These are phyloP conservation scores for Xylaria venustula DNA, from an alignment of 495 filamentous ascomycete species.

Conservation along the genomic window DNA sequence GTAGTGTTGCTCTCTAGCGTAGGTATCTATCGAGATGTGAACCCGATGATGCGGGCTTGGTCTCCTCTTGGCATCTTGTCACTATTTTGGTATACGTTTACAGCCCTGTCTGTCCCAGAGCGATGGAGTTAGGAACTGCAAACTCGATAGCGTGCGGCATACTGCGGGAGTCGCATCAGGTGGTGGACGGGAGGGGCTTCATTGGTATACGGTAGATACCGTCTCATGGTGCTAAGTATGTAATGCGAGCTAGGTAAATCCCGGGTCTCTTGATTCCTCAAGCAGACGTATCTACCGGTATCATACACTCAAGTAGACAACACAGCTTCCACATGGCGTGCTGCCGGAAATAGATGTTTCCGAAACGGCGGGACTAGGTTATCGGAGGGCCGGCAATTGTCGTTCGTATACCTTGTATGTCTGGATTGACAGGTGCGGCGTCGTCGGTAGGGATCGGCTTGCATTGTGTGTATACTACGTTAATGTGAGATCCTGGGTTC, in stretches of 20 bases:
- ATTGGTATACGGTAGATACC: too few relatives aligned
- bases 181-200: not conserved
- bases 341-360: not conserved
- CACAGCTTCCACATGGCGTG: not conserved
- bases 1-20: too few relatives aligned
- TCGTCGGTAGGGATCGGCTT: too few relatives aligned
- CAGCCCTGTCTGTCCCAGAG: too few relatives aligned
- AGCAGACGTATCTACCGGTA: too few relatives aligned
- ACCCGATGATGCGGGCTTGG: not conserved
- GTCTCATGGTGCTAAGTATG: too few relatives aligned
- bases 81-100: not conserved
- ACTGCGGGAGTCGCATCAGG: not conserved
- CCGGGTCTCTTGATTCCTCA: not conserved
- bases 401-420: too few relatives aligned
- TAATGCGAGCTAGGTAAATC: not conserved
- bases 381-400: not conserved
- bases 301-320: not conserved
- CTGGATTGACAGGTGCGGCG: too few relatives aligned
- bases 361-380: not conserved
- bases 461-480: too few relatives aligned
- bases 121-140: too few relatives aligned
- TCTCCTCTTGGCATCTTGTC: not conserved
- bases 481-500: too few relatives aligned
- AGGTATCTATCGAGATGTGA: not conserved
- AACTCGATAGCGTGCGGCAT: not conserved